Evolutionary conservation across 768 basidiomycete species (phyloP), one percentile per base, ranked within the genome.

Genomic region (Podaxis pistillaris): DNA sequence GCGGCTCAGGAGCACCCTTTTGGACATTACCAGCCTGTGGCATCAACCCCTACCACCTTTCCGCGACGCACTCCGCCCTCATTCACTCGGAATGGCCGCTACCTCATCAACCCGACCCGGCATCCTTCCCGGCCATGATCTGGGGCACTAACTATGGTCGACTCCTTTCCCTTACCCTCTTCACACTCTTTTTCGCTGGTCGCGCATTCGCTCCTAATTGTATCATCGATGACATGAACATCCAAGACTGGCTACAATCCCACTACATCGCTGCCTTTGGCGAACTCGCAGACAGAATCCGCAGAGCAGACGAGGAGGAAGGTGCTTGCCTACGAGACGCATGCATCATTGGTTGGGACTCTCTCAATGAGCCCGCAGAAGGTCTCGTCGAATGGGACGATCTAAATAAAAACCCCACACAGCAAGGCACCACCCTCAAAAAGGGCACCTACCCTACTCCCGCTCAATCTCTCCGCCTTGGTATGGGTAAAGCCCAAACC

Each of bases 91-190:
- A 98, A 76, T 98, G 93, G 74, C 89, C 93, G 0, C 69, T 79
- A 6, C 75, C 88, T 0, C 79, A 81, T 50, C 69, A 74, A 0
- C 82, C 93, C 4, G 81, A 90, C 66, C 95, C 96, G 0, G 80
- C 85, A 2, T 72, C 83, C 0, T 82, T 94, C 64, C 96, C 97
- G 4, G 86, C 90, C 53, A 99, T 99, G 97, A 85, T 94, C 64
- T 99, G 97, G 97, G 86, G 88, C 6, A 98, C 96, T 26, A 98
- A 98, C 71, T 98, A 98, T 71, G 87, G 91, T 46, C 92, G 91
- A 17, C 87, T 98, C 30, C 85, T 90, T 56, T 87, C 87, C 19
- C 91, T 94, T 71, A 96, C 94, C 11, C 72, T 97, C 58, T 96
- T 96, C 78, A 94, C 96, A 6, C 83, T 99, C 65, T 98, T 98